Conservation (phyloP, 225 moss, liverwort and hornwort genomes). For the Physcomitrium patens region DNA sequence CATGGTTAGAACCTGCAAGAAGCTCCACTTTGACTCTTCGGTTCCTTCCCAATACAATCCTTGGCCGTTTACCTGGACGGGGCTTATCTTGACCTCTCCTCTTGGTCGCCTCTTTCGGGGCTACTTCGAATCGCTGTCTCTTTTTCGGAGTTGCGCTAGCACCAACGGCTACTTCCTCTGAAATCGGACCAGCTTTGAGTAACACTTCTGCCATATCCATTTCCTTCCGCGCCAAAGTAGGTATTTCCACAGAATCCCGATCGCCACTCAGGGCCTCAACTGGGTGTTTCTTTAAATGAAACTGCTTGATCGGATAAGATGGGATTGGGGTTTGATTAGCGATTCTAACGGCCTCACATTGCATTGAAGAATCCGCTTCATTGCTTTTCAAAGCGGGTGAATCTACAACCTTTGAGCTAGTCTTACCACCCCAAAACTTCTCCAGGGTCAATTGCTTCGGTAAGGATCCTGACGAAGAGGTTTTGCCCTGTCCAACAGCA, state of each 20-base stretch:
- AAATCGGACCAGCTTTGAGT: slow-evolving; percentile 30
- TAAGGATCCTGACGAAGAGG: slow-evolving; percentile 14
- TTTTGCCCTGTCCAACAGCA: slow-evolving; percentile 43
- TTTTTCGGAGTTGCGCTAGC: slow-evolving; percentile 27
- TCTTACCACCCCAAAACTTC: slow-evolving; percentile 46
- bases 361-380: slow-evolving; percentile 12
- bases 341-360: slow-evolving; percentile 17
- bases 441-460: slow-evolving; percentile 60
- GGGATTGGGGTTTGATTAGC: slow-evolving; percentile 18
- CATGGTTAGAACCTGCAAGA: slow-evolving; percentile 28
- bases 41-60: slow-evolving; percentile 55
- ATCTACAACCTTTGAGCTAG: slow-evolving; percentile 34
- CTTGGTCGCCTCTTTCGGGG: slow-evolving; percentile 23
- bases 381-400: slow-evolving; percentile 4
- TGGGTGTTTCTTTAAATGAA: slow-evolving; percentile 37
- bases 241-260: slow-evolving; percentile 30
- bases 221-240: slow-evolving; percentile 29
- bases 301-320: slow-evolving; percentile 43
- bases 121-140: slow-evolving; percentile 41
- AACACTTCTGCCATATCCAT: slow-evolving; percentile 29
- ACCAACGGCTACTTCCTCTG: slow-evolving; percentile 11
- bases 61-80: slow-evolving; percentile 51
- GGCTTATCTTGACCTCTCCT: slow-evolving; percentile 47
- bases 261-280: slow-evolving; percentile 35
- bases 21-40: slow-evolving; percentile 60